Conservation (phyloP, 148 eudicot genomes). For the Rhododendron ovatum region DNA sequence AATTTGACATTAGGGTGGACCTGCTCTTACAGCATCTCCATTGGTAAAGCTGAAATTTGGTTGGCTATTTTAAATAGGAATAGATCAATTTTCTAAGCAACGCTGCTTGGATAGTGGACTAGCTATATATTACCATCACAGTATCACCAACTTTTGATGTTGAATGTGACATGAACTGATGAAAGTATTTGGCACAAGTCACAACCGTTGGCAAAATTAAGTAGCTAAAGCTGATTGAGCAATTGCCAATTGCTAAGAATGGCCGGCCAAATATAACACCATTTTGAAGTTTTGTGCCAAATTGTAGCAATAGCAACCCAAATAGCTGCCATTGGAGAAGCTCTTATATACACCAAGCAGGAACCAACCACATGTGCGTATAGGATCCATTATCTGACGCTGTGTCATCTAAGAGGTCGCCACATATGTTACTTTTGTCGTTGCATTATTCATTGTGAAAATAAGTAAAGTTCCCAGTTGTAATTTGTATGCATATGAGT, state of each 20-base stretch:
- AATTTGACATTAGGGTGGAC: neutral
- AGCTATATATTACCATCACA: neutral
- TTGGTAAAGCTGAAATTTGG: neutral
- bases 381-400: neutral
- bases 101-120: neutral
- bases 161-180: neutral
- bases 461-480: neutral
- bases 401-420: neutral
- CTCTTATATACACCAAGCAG: neutral
- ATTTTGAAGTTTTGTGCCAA: neutral
- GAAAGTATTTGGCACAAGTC: neutral
- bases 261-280: neutral
- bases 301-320: neutral
- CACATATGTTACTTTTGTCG: neutral
- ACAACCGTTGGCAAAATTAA: neutral
- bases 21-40: neutral
- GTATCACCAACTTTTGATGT: neutral
- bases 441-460: neutral
- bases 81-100: neutral
- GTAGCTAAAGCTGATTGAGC: neutral
- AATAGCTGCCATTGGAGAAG: neutral
- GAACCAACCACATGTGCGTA: neutral
- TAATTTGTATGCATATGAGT: neutral
- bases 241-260: neutral
- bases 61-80: neutral